These are phyloP conservation scores for Exophiala aquamarina DNA, from an alignment of 2,329 filamentous ascomycete species.

Conservation along the genomic window DNA sequence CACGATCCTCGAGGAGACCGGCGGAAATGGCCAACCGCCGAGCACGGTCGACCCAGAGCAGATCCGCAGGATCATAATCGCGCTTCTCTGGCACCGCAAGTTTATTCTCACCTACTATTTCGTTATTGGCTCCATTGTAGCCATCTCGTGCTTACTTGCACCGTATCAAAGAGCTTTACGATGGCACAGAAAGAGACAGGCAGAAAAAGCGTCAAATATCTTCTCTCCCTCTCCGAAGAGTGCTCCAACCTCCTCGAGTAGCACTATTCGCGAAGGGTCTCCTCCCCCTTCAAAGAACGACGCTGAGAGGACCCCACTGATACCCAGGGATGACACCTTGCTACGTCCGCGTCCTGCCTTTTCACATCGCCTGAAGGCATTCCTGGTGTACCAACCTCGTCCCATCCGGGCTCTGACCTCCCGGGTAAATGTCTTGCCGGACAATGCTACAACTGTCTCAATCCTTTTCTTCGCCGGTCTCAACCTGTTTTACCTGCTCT, in stretches of 20 bases:
- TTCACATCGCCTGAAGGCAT: slow-evolving; percentile 15
- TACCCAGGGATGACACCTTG: neutral
- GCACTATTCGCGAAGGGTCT: slow-evolving; percentile 21
- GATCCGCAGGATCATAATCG: slow-evolving; percentile 20
- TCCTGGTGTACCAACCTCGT: slow-evolving; percentile 57
- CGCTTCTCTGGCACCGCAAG: slow-evolving; percentile 22
- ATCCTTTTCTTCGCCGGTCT: slow-evolving; percentile 53
- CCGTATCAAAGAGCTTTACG: neutral
- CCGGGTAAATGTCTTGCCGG: slow-evolving; percentile 50
- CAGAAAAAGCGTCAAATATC: neutral
- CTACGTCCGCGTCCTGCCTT: slow-evolving; percentile 4
- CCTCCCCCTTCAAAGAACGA: slow-evolving; percentile 20
- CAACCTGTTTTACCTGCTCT: slow-evolving; percentile 61
- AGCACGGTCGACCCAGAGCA: slow-evolving; percentile 6
- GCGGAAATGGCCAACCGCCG: neutral
- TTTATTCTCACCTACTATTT: slow-evolving; percentile 25
- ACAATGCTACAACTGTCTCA: slow-evolving; percentile 56
- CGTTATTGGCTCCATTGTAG: slow-evolving; percentile 11
- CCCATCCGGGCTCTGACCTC: slow-evolving; percentile 56
- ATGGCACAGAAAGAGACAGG: neutral
- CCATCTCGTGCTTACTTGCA: slow-evolving; percentile 1
- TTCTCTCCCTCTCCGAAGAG: neutral
- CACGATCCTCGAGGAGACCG: slow-evolving; percentile 9
- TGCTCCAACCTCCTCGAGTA: slow-evolving; percentile 23
- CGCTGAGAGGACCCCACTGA: slow-evolving; percentile 12